A percentile compares a stretch with the other conserved stretches of the same genome.
Conservation (phyloP, 164 flowering plant species). For the Tetracentron sinense region DNA sequence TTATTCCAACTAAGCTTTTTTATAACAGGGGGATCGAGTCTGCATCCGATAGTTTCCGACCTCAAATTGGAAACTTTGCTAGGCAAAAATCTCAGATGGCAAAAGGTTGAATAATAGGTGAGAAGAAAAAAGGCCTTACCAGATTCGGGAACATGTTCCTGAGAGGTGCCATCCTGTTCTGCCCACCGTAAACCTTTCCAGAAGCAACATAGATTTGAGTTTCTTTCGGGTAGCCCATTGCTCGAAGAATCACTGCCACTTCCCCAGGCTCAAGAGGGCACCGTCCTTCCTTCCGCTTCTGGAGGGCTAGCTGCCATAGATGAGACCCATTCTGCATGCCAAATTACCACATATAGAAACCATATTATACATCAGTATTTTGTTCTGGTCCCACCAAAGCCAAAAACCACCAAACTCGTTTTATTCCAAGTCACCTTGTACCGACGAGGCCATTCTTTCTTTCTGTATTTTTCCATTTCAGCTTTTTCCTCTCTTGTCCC, state of each 20-base stretch:
- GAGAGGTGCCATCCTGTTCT: conserved; percentile 95
- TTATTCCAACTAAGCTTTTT: too few species aligned
- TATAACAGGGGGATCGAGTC: too few species aligned
- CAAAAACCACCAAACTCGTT: background rate
- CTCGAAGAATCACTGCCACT: conserved; percentile 95
- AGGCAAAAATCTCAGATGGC: background rate
- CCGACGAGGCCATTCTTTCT: conserved; percentile 98
- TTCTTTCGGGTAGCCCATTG: conserved; percentile 98
- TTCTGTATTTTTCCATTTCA: conserved; percentile 85
- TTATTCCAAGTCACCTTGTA: conserved; percentile 54
- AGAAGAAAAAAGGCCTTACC: conserved; percentile 35
- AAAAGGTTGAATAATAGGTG: background rate
- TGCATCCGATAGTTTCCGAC: background rate
- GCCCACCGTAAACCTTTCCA: conserved; percentile 97
- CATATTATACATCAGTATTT: background rate
- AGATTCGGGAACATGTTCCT: conserved; percentile 97
- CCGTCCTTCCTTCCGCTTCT: conserved; percentile 96
- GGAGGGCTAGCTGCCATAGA: conserved; percentile 92
- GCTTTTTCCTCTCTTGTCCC: conserved; percentile 95
- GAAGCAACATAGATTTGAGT: conserved; percentile 99
- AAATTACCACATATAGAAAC: conserved; percentile 13
- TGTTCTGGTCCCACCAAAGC: background rate
- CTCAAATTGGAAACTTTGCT: background rate
- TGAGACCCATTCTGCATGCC: conserved; percentile 92
- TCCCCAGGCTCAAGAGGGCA: conserved; percentile 99